Evolutionary conservation across 2,329 filamentous ascomycete genomes (phyloP).

Genomic region (Botrytis medusae): DNA sequence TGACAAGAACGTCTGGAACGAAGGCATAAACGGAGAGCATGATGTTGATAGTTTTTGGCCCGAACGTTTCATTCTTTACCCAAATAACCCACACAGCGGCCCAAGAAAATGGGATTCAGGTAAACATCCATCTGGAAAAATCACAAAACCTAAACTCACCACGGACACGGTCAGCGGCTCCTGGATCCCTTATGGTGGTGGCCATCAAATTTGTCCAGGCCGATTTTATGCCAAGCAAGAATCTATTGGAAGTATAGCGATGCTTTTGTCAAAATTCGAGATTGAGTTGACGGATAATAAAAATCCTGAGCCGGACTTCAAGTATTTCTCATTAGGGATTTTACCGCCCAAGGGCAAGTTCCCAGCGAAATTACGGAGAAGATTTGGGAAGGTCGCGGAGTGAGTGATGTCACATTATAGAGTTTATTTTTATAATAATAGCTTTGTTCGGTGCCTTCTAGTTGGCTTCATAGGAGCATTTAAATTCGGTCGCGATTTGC

Average conservation of each 20-base stretch:
- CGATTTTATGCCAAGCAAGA: constrained; percentile 43
- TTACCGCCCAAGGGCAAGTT: constrained; percentile 28
- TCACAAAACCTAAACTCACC: constrained; percentile 31
- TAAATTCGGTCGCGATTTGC: background rate
- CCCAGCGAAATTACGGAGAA: constrained; percentile 28
- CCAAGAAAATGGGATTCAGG: constrained; percentile 25
- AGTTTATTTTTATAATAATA: background rate
- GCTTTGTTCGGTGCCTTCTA: background rate
- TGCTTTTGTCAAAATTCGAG: constrained; percentile 40
- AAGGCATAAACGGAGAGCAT: constrained; percentile 32
- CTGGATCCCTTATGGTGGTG: constrained; percentile 43
- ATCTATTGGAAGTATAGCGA: constrained; percentile 37
- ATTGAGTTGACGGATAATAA: constrained; percentile 34
- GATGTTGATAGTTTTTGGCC: constrained; percentile 41
- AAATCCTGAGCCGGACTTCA: constrained; percentile 23
- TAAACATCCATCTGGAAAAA: constrained; percentile 10
- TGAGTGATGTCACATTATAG: background rate
- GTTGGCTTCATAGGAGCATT: background rate
- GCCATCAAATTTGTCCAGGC: constrained; percentile 41
- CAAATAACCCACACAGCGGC: constrained; percentile 36
- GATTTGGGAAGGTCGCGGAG: background rate
- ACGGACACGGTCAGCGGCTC: constrained; percentile 37
- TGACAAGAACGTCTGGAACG: constrained; percentile 39
- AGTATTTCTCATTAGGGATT: constrained; percentile 30
- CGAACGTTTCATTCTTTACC: constrained; percentile 41